Evolutionary conservation across 208 protist genomes (phyloP), one percentile per base, ranked within the genome.

Genomic region (Leishmania lainsoni): DNA sequence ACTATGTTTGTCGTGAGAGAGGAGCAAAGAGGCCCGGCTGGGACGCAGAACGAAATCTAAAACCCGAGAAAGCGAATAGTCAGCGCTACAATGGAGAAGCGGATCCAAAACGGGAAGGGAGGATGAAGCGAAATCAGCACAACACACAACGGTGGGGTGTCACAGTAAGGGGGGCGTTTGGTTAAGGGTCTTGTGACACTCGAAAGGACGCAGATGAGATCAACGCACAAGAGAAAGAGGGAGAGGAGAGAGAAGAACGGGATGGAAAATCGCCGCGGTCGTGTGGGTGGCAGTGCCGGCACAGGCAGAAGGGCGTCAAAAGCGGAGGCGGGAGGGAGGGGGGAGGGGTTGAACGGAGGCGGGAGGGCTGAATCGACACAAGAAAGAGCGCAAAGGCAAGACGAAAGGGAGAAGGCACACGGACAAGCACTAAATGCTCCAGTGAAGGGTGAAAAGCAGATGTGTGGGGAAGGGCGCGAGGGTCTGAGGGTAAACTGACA

Each of bases 401-500:
- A 42, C 32, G 35, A 81, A 59, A 8, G 0, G 42, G 65, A 61
- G 20, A 80, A 63, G 26, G 35, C 58, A 72, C 45, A 35, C 39
- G 76, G 63, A 32, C 3, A 77, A 29, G 29, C 51, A 5, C 16
- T 39, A 73, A 49, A 59, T 26, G 63, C 49, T 45, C 49, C 26
- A 10, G 22, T 20, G 17, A 63, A 63, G 16, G 10, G 54, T 14
- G 8, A 61, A 48, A 51, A 17, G 45, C 14, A 61, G 73, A 66
- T 54, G 72, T 22, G 16, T 49, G 56, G 32, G 73, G 20, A 56
- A 65, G 49, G 54, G 52, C 16, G 3, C 29, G 26, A 42, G 3
- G 35, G 51, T 76, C 72, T 29, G 42, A 59, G 73, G 32, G 51
- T 63, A 49, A 61, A 65, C 51, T 56, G 39, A 65, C 73, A 61